Base-by-base conservation (phyloP, 495 filamentous ascomycete species). In the Penicillium atrosanguineum region DNA sequence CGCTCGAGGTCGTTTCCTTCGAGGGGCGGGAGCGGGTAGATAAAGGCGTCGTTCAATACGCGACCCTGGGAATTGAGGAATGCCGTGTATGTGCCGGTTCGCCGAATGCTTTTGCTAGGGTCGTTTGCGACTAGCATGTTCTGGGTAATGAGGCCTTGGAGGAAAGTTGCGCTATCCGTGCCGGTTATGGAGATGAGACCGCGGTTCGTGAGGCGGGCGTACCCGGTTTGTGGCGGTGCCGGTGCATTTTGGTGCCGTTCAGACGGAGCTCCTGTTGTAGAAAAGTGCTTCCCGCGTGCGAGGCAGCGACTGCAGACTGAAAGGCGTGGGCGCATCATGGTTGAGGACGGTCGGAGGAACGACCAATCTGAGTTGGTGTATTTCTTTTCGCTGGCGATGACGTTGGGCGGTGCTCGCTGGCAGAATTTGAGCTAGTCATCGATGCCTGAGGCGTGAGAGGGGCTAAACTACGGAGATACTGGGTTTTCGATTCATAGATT, bases 31-130 rank as follows among this genome's bases (percentile, higher is more conserved):
- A 79, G 67, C 4, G 84, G 85, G 75, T 94, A 96, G 26, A 98
- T 76, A 73, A 96, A 96, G 23, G 89, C 88, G 68, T 98, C 94
- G 69, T 91, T 82, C 23, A 97, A 74, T 9, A 97, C 76, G 38
- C 90, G 80, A 40, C 94, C 92, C 57, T 86, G 82, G 18, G 90
- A 90, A 58, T 85, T 95, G 12, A 98, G 80, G 63, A 98, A 96
- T 2, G 84, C 88, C 20, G 82, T 75, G 72, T 95, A 97, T 65
- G 83, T 83, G 15, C 83, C 83, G 4, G 52, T 69, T 9, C 45
- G 70, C 44, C 65, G 68, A 25, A 53, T 63, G 21, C 53, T 39
- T 55, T 61, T 50, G 54, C 62, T 63, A 59, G 67, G 56, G 54
- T 75, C 73, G 47, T 75, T 74, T 12, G 70, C 57, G 0, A 75